These are phyloP conservation scores for Gossypium herbaceum DNA, from an alignment of 345 rosid genomes.

Conservation along the genomic window DNA sequence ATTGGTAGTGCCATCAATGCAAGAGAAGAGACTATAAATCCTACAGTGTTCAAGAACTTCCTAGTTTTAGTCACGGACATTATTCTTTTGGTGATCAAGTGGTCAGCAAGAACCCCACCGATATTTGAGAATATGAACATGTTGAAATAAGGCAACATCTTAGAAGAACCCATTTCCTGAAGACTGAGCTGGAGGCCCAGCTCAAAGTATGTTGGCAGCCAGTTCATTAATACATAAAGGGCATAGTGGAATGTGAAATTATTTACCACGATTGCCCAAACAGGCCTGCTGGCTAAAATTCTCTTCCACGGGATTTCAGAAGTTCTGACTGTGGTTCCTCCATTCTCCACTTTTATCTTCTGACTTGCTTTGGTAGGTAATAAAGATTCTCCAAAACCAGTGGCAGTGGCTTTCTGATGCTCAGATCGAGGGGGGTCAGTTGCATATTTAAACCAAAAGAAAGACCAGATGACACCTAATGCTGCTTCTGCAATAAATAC, in stretches of 20 bases:
- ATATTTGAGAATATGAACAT: constrained; percentile 95
- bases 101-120: constrained; percentile 91
- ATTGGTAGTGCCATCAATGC: constrained; percentile 79
- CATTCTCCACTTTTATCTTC: constrained; percentile 54
- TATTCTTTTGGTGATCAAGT: constrained; percentile 27
- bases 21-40: constrained; percentile 73
- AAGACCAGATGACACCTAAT: constrained; percentile 77
- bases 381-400: constrained; percentile 23
- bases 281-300: constrained; percentile 62
- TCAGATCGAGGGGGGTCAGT: constrained; percentile 89
- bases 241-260: constrained; percentile 98
- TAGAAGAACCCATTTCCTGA: constrained; percentile 45
- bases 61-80: constrained; percentile 76
- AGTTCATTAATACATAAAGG: constrained; percentile 87
- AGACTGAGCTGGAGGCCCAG: constrained; percentile 73
- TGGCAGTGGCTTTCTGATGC: constrained; percentile 67
- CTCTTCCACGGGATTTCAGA: constrained; percentile 82
- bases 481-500: constrained; percentile 88
- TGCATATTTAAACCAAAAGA: constrained; percentile 79
- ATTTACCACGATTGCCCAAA: constrained; percentile 93
- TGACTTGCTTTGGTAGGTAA: constrained; percentile 64
- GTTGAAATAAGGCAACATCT: constrained; percentile 97
- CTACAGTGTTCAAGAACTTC: constrained; percentile 74
- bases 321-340: constrained; percentile 39
- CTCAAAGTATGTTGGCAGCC: constrained; percentile 94